Base-by-base conservation (phyloP, 352 stramenopile genomes). In the Porosira glacialis region DNA sequence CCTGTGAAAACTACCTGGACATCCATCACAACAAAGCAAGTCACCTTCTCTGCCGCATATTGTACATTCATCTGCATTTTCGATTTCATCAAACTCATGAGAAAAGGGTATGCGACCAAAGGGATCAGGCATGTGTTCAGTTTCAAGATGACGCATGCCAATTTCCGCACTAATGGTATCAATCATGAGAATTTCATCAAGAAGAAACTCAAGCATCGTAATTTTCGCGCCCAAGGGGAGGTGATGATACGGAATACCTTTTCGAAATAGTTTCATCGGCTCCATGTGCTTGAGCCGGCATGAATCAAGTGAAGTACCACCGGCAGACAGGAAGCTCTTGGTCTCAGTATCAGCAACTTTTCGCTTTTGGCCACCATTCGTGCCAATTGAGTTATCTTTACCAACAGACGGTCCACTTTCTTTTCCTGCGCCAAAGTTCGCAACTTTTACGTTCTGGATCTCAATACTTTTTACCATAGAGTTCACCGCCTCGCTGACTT, bases 21-120 rank as follows among this genome's bases (percentile, higher is more conserved):
- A 92, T 41, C 81, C 81, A 72, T 92, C 85, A 66, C 85, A 92
- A 36, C 85, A 90, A 5, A 92, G 38, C 33, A 92, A 74, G 49
- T 92, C 81, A 15, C 85, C 85, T 66, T 89, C 82, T 17, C 79
- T 7, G 11, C 75, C 60, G 63, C 85, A 92, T 28, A 92, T 69
- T 3, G 24, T 45, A 53, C 86, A 89, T 57, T 87, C 74, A 43
- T 92, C 82, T 17, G 69, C 61, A 55, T 92, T 90, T 11, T 80
- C 62, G 19, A 89, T 65, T 35, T 80, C 44, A 27, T 83, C 67
- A 26, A 82, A 81, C 51, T 89, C 81, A 22, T 67, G 26, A 8
- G 63, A 3, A 0, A 56, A 47, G 15, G 82, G 82, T 10, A 74
- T 56, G 11, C 15, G 22, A 1, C 72, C 78, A 56, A 81, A 89